phyloP scores from a whole-genome alignment of 192 early-diverging fungal genomes.

The Backusella macrospora region DNA sequence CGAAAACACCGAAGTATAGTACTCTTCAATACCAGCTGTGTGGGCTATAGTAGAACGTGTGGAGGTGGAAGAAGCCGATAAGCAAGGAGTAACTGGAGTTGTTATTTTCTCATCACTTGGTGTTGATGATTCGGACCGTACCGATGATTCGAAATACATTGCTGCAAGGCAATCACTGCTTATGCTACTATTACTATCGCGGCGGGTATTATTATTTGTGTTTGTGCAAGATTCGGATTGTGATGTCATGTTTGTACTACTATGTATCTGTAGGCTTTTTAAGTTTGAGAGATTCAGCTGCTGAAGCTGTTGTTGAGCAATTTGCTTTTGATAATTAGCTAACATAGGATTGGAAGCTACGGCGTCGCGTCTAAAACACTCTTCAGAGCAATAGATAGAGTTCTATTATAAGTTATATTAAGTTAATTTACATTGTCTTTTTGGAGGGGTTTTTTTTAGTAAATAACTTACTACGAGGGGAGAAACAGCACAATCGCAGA shows the following conservation, averaged over 20 bases:
- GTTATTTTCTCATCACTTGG: background rate
- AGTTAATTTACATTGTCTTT: background rate
- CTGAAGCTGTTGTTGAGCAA: background rate
- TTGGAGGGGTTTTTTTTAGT: background rate
- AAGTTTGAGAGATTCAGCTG: background rate
- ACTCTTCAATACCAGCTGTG: background rate
- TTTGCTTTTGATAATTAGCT: background rate
- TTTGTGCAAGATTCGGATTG: background rate
- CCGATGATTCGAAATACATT: slow-evolving; percentile 11
- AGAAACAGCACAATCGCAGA: slow-evolving; percentile 19
- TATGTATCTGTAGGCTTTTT: background rate
- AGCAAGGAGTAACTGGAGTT: background rate
- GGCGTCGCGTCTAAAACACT: slow-evolving; percentile 2
- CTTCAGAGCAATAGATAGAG: slow-evolving; percentile 17
- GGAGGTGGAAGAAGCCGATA: background rate
- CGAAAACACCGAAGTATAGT: background rate
- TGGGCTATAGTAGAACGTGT: background rate
- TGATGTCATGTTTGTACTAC: background rate
- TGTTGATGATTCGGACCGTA: background rate
- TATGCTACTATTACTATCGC: slow-evolving; percentile 14
- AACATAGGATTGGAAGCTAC: background rate
- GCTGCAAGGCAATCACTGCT: slow-evolving; percentile 11
- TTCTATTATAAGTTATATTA: background rate
- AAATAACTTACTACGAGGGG: slow-evolving; percentile 22
- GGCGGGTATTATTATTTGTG: background rate